These are phyloP conservation scores for Thymus quinquecostatus DNA, from an alignment of 257 asterid genomes.

Conservation along the genomic window DNA sequence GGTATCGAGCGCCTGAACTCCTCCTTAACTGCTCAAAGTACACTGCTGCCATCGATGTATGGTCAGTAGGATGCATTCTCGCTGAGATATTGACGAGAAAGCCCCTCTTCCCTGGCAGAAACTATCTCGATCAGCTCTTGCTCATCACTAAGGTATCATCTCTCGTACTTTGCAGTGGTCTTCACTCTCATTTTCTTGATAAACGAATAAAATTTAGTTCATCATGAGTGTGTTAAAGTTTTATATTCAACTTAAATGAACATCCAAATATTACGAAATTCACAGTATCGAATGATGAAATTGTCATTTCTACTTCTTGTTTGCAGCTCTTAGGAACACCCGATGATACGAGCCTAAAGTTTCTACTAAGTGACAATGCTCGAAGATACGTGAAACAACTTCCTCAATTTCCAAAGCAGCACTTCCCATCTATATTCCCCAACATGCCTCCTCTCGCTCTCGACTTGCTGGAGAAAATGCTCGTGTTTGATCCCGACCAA, in stretches of 20 bases:
- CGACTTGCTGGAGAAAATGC: slow-evolving; percentile 32
- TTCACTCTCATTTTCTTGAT: not conserved
- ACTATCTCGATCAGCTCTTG: slow-evolving; percentile 27
- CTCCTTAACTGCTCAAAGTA: slow-evolving; percentile 34
- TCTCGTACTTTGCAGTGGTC: not conserved
- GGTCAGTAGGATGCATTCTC: slow-evolving; percentile 36
- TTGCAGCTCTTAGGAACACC: slow-evolving; percentile 28
- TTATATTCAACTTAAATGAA: too few species aligned
- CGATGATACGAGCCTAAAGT: slow-evolving; percentile 23
- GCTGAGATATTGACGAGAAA: slow-evolving; percentile 30
- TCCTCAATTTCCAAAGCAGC: slow-evolving; percentile 25
- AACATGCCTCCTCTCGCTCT: slow-evolving; percentile 28
- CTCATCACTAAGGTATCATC: slow-evolving; percentile 25
- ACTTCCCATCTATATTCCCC: slow-evolving; percentile 30
- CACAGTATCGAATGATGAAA: not conserved
- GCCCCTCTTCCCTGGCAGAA: slow-evolving; percentile 25
- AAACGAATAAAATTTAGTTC: not conserved
- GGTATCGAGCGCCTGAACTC: slow-evolving; percentile 32
- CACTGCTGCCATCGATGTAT: slow-evolving; percentile 27
- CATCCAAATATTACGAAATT: not conserved
- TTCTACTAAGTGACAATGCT: slow-evolving; percentile 19
- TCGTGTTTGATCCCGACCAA: slow-evolving; percentile 29
- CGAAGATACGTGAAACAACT: slow-evolving; percentile 29
- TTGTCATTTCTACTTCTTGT: not conserved
- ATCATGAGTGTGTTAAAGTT: not conserved